A percentile compares a stretch with the other conserved stretches of the same genome.
These are phyloP conservation scores for Peterozyma xylosa DNA, from an alignment of 805 yeast genomes.

Conservation along the genomic window DNA sequence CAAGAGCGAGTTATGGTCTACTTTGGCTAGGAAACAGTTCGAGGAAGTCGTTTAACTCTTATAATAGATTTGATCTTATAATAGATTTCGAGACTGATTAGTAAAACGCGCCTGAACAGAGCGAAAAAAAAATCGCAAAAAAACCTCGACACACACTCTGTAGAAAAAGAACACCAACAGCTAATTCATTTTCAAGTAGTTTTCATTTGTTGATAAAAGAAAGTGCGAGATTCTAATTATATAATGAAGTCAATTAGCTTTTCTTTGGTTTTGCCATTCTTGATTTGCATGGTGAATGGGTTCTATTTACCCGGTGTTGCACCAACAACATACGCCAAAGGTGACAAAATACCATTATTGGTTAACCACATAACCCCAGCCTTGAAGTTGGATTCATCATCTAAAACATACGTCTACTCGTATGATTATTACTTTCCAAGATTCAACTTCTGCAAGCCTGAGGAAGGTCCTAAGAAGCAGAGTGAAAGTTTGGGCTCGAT, in stretches of 20 bases:
- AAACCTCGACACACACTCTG: too few species aligned
- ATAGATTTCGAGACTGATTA: too few species aligned
- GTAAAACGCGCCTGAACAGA: neutral
- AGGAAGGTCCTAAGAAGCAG: conserved; percentile 58
- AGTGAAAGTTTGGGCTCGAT: conserved; percentile 89
- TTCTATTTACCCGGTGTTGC: conserved; percentile 96
- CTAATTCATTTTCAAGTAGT: too few species aligned
- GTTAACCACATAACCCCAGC: conserved; percentile 92
- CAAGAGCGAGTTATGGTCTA: conserved; percentile 70
- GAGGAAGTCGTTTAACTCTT: conserved; percentile 19
- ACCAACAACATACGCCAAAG: conserved; percentile 76
- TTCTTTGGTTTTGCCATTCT: too few species aligned
- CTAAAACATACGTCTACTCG: conserved; percentile 57
- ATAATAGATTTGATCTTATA: too few species aligned
- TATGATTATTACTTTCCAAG: conserved; percentile 79
- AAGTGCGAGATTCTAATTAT: too few species aligned
- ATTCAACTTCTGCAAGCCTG: conserved; percentile 80
- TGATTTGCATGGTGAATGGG: neutral
- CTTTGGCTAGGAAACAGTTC: conserved; percentile 74
- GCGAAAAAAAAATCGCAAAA: too few species aligned
- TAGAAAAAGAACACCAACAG: too few species aligned
- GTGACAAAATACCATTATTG: conserved; percentile 65
- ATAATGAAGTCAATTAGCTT: too few species aligned
- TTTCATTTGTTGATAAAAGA: too few species aligned
- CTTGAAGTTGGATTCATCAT: conserved; percentile 30